These are phyloP conservation scores for thale cress (Arabidopsis thaliana) DNA, from an alignment of 345 rosid species.

Conservation along the genomic window DNA sequence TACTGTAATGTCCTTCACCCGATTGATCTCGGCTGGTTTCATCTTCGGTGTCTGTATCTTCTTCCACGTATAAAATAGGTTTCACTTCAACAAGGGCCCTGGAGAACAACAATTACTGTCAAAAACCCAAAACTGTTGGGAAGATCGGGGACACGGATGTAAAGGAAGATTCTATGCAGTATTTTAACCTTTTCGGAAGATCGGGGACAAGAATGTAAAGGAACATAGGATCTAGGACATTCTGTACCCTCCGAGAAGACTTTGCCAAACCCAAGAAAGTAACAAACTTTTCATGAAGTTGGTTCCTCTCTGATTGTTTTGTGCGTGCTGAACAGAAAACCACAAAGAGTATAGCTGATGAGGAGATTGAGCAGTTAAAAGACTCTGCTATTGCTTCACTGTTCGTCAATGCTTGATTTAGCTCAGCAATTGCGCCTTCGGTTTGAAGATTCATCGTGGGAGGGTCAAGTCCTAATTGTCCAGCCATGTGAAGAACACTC, in stretches of 20 bases:
- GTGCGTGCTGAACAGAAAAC: conserved; percentile 70
- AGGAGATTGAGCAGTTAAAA: conserved; percentile 73
- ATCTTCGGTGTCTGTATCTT: conserved; percentile 49
- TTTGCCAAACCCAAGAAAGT: conserved; percentile 54
- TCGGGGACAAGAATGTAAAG: conserved; percentile 80
- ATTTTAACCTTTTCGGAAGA: conserved; percentile 82
- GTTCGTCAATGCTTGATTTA: conserved; percentile 80
- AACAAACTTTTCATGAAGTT: conserved; percentile 67
- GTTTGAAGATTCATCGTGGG: conserved; percentile 72
- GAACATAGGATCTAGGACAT: conserved; percentile 61
- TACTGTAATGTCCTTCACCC: conserved; percentile 35
- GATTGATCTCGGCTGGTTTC: conserved; percentile 42
- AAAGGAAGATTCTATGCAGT: neutral
- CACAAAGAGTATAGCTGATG: conserved; percentile 67
- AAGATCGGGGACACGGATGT: neutral
- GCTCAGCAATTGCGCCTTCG: conserved; percentile 71
- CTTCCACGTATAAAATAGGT: conserved; percentile 69
- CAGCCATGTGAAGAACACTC: conserved; percentile 90
- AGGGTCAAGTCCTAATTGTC: conserved; percentile 95
- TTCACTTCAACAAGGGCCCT: conserved; percentile 93
- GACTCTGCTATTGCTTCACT: conserved; percentile 90
- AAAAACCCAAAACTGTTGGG: conserved; percentile 1
- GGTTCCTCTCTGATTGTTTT: conserved; percentile 60
- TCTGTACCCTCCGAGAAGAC: conserved; percentile 41
- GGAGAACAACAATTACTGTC: conserved; percentile 41